phyloP scores from a whole-genome alignment of 176 grass and related monocot genomes.

The Zizania latifolia region DNA sequence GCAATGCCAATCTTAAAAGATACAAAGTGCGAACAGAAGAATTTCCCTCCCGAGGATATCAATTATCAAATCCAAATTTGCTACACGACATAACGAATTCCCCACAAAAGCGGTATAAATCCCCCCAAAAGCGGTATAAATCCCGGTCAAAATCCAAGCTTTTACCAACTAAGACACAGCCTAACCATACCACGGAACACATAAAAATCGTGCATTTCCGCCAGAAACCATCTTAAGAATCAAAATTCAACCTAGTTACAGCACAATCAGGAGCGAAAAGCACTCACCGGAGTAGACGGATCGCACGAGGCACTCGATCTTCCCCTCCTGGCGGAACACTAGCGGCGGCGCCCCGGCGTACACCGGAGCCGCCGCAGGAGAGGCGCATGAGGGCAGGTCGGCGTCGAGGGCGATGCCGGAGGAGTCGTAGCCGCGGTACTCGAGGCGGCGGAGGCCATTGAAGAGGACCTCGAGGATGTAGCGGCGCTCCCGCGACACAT shows the following conservation, averaged over 20 bases:
- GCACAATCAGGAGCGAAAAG: background rate
- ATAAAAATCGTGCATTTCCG: background rate
- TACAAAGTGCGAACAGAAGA: background rate
- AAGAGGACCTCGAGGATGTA: conserved; percentile 52
- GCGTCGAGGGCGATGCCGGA: conserved; percentile 52
- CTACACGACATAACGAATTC: background rate
- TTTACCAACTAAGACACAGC: background rate
- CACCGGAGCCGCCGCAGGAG: background rate
- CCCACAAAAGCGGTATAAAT: too few species aligned
- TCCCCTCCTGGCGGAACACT: conserved; percentile 92
- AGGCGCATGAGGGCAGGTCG: background rate
- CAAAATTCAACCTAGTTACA: background rate
- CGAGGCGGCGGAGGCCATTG: conserved; percentile 76
- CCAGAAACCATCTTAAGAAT: background rate
- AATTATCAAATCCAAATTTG: background rate
- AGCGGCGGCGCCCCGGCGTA: conserved; percentile 46
- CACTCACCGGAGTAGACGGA: conserved; percentile 75
- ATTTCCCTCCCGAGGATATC: background rate
- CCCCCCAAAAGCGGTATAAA: background rate
- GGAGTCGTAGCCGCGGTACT: conserved; percentile 79
- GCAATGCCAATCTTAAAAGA: background rate
- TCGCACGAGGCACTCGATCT: conserved; percentile 93
- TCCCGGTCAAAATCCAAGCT: conserved; percentile 14
- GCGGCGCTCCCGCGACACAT: conserved; percentile 60
- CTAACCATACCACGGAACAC: background rate